phyloP scores from a whole-genome alignment of 345 rosid species.

The Garcia nutans region DNA sequence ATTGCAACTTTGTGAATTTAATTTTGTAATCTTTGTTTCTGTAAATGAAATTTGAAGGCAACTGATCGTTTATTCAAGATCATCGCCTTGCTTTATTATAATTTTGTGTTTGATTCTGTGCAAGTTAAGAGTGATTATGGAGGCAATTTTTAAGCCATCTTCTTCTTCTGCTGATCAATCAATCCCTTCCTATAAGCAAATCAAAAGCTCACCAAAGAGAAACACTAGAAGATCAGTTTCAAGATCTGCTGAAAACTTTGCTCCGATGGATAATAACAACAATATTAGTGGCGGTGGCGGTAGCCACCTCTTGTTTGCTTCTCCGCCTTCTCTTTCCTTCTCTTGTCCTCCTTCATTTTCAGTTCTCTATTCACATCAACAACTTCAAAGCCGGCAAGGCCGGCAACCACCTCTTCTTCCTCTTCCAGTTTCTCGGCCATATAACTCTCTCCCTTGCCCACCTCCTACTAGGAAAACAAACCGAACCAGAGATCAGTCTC shows the following conservation, averaged over 20 bases:
- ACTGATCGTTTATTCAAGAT: constrained; percentile 45
- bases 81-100: constrained; percentile 22
- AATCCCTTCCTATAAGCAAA: constrained; percentile 33
- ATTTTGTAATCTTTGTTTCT: background rate
- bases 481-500: constrained; percentile 34
- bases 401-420: constrained; percentile 68
- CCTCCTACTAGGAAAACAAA: constrained; percentile 20
- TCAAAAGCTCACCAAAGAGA: constrained; percentile 40
- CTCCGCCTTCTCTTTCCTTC: constrained; percentile 37
- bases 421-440: constrained; percentile 39
- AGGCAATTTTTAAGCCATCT: constrained; percentile 40
- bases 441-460: constrained; percentile 36
- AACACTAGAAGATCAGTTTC: constrained; percentile 34
- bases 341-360: constrained; percentile 30
- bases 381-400: background rate
- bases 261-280: constrained; percentile 21
- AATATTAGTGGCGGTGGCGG: constrained; percentile 30
- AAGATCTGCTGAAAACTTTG: constrained; percentile 40
- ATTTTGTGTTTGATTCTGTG: too few species aligned
- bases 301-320: constrained; percentile 25
- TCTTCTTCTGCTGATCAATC: constrained; percentile 33
- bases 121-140: constrained; percentile 39
- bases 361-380: constrained; percentile 8
- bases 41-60: constrained; percentile 15
- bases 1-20: too few species aligned